phyloP scores from a whole-genome alignment of 495 filamentous ascomycete species.

The Glonium stellatum region DNA sequence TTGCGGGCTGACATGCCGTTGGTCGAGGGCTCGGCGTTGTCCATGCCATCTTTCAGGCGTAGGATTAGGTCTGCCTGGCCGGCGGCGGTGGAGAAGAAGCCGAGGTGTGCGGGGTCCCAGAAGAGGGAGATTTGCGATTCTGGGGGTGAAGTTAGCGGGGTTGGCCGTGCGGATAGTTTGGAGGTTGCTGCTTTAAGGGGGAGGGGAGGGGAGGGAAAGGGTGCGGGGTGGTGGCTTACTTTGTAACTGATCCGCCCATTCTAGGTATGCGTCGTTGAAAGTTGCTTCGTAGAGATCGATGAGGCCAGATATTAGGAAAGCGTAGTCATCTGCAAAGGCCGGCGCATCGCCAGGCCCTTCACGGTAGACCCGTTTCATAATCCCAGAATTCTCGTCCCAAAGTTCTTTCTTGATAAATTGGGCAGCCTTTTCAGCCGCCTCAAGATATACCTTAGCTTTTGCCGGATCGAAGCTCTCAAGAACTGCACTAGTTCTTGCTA shows the following conservation, averaged over 20 bases:
- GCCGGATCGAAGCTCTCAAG: slow-evolving; percentile 54
- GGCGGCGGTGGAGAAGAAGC: slow-evolving; percentile 78
- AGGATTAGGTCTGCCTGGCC: slow-evolving; percentile 68
- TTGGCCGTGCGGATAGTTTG: neutral
- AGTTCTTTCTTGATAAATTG: slow-evolving; percentile 72
- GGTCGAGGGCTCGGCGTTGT: slow-evolving; percentile 78
- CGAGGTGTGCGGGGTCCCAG: slow-evolving; percentile 47
- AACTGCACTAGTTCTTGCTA: slow-evolving; percentile 66
- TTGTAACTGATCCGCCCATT: slow-evolving; percentile 80
- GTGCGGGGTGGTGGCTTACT: slow-evolving; percentile 40
- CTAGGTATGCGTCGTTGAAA: slow-evolving; percentile 68
- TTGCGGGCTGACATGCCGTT: slow-evolving; percentile 83
- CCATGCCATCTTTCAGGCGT: slow-evolving; percentile 87
- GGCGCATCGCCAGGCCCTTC: slow-evolving; percentile 63
- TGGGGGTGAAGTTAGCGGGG: slow-evolving; percentile 31
- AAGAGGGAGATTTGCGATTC: slow-evolving; percentile 44
- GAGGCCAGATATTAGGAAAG: slow-evolving; percentile 76
- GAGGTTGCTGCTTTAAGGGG: neutral
- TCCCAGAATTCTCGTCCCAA: slow-evolving; percentile 56
- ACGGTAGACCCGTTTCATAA: slow-evolving; percentile 69
- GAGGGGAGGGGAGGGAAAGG: neutral
- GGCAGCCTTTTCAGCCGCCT: slow-evolving; percentile 61
- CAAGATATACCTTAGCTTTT: slow-evolving; percentile 52
- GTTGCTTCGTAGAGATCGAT: slow-evolving; percentile 85
- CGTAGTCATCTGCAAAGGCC: slow-evolving; percentile 93